Evolutionary conservation across 192 early-diverging fungal species (phyloP).

Genomic region (Rhizophagus sp.): DNA sequence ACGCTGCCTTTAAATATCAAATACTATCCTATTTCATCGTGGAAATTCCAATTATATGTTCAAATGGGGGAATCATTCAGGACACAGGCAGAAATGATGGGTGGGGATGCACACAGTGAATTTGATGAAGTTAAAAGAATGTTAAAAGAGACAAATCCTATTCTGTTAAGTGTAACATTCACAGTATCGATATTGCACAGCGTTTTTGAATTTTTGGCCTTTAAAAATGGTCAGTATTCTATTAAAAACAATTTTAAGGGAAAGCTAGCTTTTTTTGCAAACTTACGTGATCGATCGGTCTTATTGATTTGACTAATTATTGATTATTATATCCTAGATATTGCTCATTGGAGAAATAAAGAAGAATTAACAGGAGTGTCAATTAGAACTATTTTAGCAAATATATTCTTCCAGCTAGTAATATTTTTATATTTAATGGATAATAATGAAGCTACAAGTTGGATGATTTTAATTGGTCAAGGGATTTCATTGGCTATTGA

Average conservation of each 20-base stretch:
- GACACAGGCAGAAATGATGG: conserved; percentile 59
- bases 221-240: conserved; percentile 78
- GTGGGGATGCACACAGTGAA: conserved; percentile 50
- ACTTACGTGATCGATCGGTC: no score
- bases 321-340: conserved; percentile 51
- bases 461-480: conserved; percentile 83
- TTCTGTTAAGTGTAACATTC: conserved; percentile 74
- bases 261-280: not conserved
- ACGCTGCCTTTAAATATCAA: conserved; percentile 67
- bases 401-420: conserved; percentile 82
- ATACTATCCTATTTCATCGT: conserved; percentile 64
- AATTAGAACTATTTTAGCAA: conserved; percentile 76
- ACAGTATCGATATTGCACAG: conserved; percentile 78
- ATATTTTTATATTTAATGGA: conserved; percentile 88
- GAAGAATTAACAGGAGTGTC: conserved; percentile 83
- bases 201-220: conserved; percentile 89
- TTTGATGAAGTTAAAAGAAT: conserved; percentile 89
- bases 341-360: conserved; percentile 85
- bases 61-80: conserved; percentile 68
- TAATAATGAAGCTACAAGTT: conserved; percentile 76
- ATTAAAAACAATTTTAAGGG: not conserved
- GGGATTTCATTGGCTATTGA: conserved; percentile 84
- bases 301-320: not conserved
- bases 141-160: conserved; percentile 89
- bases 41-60: conserved; percentile 74